These are phyloP conservation scores for Daucus carota DNA, from an alignment of 129 eudicot genomes.

Conservation along the genomic window DH1_v3.0 NC_030386.2:11204501-11205000, in stretches of 20 bases:
- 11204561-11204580: not conserved
- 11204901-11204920: conserved; percentile 74
- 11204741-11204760: not conserved
- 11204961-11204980: conserved; percentile 56
- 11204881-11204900: conserved; percentile 91
- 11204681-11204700: not conserved
- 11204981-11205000: not conserved
- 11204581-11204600: not conserved
- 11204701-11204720: not conserved
- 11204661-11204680: not conserved
- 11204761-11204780: not conserved
- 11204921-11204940: conserved; percentile 80
- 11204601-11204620: not conserved
- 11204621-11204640: not conserved
- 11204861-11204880: conserved; percentile 13
- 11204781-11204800: not conserved
- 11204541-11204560: not conserved
- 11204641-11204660: not conserved
- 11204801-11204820: not conserved
- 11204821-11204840: not conserved
- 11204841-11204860: not conserved
- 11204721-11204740: not conserved
- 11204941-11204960: conserved; percentile 93
- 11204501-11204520: not conserved
- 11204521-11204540: not conserved